phyloP scores from a whole-genome alignment of 495 filamentous ascomycete species.

The Neurospora sp. region DNA sequence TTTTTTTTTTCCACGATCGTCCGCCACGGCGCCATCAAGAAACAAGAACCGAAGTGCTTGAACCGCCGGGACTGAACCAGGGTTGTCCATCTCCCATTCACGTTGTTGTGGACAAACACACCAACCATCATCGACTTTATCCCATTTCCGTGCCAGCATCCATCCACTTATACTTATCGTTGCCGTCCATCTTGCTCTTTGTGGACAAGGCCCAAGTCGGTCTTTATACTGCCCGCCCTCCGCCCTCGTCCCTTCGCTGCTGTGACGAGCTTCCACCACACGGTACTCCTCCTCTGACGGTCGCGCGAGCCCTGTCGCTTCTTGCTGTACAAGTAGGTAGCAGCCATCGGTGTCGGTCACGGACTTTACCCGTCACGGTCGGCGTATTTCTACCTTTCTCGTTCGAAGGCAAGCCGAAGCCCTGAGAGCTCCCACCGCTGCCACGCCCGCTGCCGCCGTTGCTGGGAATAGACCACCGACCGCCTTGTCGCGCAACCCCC shows the following conservation, averaged over 20 bases:
- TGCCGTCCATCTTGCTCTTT: not conserved
- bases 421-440: not conserved
- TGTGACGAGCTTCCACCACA: not conserved
- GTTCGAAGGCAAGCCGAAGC: not conserved
- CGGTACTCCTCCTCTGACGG: not conserved
- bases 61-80: not conserved
- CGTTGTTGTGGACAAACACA: not conserved
- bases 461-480: not conserved
- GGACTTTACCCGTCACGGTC: not conserved
- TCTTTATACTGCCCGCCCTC: not conserved
- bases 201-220: not conserved
- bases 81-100: not conserved
- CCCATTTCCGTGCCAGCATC: not conserved
- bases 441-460: not conserved
- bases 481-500: slow-evolving; percentile 3
- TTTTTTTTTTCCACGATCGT: not conserved
- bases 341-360: not conserved
- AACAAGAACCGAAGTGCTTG: not conserved
- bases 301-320: not conserved
- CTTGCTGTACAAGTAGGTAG: not conserved
- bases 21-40: not conserved
- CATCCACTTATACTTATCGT: not conserved
- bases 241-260: not conserved
- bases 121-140: not conserved
- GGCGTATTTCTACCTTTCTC: not conserved